These are phyloP conservation scores for Clathrospora elynae DNA, from an alignment of 2,329 filamentous ascomycete species.

Conservation along the genomic window DNA sequence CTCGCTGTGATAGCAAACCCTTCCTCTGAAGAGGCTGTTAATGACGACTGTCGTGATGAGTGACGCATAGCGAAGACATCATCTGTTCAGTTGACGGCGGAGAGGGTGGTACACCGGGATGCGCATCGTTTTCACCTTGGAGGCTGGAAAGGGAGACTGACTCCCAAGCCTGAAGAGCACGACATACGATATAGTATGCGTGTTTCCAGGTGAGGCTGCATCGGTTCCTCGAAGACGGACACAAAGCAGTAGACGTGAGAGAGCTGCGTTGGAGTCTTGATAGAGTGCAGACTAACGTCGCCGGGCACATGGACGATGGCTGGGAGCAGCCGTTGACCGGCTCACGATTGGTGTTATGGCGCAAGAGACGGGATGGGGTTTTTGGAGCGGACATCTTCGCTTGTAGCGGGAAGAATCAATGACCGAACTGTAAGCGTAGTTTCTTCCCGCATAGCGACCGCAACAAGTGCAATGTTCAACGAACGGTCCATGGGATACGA, in stretches of 20 bases:
- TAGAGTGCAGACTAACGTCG: constrained; percentile 12
- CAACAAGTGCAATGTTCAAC: no score
- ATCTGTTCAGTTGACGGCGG: constrained; percentile 4
- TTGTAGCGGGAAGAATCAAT: constrained; percentile 9
- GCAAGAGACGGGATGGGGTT: constrained; percentile 10
- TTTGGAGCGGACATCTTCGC: constrained; percentile 5
- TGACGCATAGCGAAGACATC: neutral
- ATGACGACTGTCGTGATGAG: neutral
- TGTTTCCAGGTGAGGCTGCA: no score
- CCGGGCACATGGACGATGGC: constrained; percentile 1
- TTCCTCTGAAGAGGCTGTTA: neutral
- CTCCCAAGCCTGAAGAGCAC: no score
- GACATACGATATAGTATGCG: no score
- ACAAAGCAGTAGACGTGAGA: neutral
- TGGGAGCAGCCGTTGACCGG: constrained; percentile 6
- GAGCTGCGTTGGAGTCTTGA: constrained; percentile 6
- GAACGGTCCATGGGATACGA: no score
- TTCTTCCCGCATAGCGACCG: neutral
- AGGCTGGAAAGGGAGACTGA: no score
- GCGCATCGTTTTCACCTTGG: no score
- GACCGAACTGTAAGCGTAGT: neutral
- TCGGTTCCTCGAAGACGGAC: neutral
- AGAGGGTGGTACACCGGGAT: no score
- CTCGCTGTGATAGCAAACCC: neutral
- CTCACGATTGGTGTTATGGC: constrained; percentile 10